These are phyloP conservation scores for Scolecobasidium constrictum DNA, from an alignment of 2,329 filamentous ascomycete species.

Conservation along the genomic window DNA sequence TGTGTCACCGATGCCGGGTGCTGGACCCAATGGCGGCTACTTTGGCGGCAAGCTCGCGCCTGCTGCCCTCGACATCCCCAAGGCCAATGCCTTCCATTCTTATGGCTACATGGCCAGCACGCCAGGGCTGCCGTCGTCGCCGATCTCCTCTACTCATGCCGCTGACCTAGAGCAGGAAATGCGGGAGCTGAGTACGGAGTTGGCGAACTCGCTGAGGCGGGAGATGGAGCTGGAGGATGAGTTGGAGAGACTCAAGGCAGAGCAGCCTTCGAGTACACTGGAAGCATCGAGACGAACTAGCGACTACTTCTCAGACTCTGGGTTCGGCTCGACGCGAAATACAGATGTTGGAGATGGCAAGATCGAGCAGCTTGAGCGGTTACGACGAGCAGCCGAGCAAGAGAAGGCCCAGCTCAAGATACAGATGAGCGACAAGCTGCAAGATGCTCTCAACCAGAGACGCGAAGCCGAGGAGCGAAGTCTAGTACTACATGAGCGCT, in stretches of 20 bases:
- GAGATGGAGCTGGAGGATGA: slow-evolving; percentile 97
- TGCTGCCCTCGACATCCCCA: slow-evolving; percentile 34
- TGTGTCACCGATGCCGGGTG: slow-evolving; percentile 38
- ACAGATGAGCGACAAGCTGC: slow-evolving; percentile 74
- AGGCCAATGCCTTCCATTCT: slow-evolving; percentile 34
- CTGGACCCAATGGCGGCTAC: slow-evolving; percentile 18
- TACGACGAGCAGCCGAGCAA: slow-evolving; percentile 77
- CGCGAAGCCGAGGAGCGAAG: slow-evolving; percentile 75
- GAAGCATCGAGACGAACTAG: slow-evolving; percentile 63
- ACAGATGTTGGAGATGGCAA: slow-evolving; percentile 37
- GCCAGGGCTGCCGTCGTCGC: slow-evolving; percentile 32
- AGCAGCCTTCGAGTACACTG: slow-evolving; percentile 22
- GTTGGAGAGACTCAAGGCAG: slow-evolving; percentile 73
- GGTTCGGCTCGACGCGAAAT: slow-evolving; percentile 71
- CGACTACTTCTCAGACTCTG: slow-evolving; percentile 97
- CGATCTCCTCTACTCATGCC: slow-evolving; percentile 47
- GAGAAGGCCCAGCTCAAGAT: slow-evolving; percentile 79
- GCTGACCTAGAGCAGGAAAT: slow-evolving; percentile 91
- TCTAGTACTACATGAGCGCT: slow-evolving; percentile 67
- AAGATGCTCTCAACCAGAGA: slow-evolving; percentile 71
- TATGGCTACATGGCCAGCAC: slow-evolving; percentile 34
- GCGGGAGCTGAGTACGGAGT: slow-evolving; percentile 82
- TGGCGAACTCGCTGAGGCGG: slow-evolving; percentile 83
- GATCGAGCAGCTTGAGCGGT: slow-evolving; percentile 65
- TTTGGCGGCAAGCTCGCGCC: slow-evolving; percentile 16